Evolutionary conservation across 2,329 filamentous ascomycete species (phyloP), one percentile per base, ranked within the genome.

Genomic region (Cytospora leucostoma): DNA sequence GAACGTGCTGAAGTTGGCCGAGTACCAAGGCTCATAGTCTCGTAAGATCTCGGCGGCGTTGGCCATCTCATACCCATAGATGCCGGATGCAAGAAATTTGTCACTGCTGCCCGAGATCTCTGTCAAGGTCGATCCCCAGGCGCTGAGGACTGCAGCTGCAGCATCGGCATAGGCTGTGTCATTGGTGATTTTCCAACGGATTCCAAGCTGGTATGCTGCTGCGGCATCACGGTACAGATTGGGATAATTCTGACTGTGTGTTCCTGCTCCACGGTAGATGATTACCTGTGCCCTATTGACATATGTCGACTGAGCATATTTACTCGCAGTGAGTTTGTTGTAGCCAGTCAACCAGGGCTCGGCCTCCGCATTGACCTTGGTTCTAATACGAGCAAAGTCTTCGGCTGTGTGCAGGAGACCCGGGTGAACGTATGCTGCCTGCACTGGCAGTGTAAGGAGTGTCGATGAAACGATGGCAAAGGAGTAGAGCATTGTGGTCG

Each of bases 31-130:
- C 35, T 5, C 56, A 50, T 77, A 70, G 11, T 40, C 57, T 2
- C 73, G 68, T 58, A 77, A 69, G 17, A 77, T 68, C 63, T 78
- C 76, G 3, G 72, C 76, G 0, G 72, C 75, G 55, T 78, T 78
- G 21, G 75, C 76, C 19, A 77, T 68, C 60, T 78, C 70, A 62
- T 77, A 81, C 0, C 76, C 75, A 53, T 78, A 76, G 2, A 78
- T 60, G 0, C 76, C 75, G 0, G 73, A 66, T 0, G 74, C 75
- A 7, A 78, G 72, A 61, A 67, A 74, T 34, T 67, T 70, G 62
- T 78, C 75, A 11, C 67, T 66, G 19, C 47, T 72, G 0, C 76
- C 75, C 15, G 56, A 59, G 40, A 78, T 71, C 3, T 27, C 57
- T 2, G 65, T 73, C n/a, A 78, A 62, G 1, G 74, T 75, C 3